phyloP scores from a whole-genome alignment of 139 green algal genomes.

The Closterium sp. region DNA sequence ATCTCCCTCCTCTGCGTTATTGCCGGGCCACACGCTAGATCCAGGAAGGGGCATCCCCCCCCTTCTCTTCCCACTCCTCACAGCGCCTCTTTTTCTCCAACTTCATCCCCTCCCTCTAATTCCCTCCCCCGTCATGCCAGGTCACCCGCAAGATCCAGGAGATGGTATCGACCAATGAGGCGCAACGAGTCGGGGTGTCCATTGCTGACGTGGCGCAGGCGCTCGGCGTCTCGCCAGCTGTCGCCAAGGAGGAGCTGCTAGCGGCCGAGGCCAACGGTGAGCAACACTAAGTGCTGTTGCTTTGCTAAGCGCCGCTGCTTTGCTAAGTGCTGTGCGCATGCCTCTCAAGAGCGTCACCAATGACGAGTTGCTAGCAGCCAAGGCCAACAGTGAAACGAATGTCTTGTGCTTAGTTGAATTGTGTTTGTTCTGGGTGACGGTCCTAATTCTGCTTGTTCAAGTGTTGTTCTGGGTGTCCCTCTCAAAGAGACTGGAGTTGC shows the following conservation, averaged over 20 bases:
- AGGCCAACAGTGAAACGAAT: too few relatives aligned
- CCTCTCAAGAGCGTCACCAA: background rate
- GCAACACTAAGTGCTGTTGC: background rate
- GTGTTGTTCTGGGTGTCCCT: too few relatives aligned
- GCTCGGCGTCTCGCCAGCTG: constrained; percentile 17
- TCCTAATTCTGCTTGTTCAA: too few relatives aligned
- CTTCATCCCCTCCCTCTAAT: too few relatives aligned
- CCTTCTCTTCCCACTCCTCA: too few relatives aligned
- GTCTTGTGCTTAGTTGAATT: too few relatives aligned
- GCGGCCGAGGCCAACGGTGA: constrained; percentile 71
- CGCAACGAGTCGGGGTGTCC: constrained; percentile 16
- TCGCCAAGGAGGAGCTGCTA: constrained; percentile 50
- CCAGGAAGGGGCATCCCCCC: too few relatives aligned
- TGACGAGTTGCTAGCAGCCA: background rate
- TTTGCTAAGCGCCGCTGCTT: too few relatives aligned
- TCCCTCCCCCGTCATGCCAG: too few relatives aligned
- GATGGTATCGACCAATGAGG: constrained; percentile 16
- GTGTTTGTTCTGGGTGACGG: too few relatives aligned
- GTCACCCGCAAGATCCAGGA: background rate
- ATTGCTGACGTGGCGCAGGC: constrained; percentile 26
- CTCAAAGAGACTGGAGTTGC: too few relatives aligned
- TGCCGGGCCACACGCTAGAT: background rate
- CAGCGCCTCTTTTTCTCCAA: too few relatives aligned
- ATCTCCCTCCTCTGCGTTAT: background rate
- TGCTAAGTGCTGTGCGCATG: background rate